Base-by-base conservation (phyloP, 169 alveolate species). In the Eimeria tenella region DNA sequence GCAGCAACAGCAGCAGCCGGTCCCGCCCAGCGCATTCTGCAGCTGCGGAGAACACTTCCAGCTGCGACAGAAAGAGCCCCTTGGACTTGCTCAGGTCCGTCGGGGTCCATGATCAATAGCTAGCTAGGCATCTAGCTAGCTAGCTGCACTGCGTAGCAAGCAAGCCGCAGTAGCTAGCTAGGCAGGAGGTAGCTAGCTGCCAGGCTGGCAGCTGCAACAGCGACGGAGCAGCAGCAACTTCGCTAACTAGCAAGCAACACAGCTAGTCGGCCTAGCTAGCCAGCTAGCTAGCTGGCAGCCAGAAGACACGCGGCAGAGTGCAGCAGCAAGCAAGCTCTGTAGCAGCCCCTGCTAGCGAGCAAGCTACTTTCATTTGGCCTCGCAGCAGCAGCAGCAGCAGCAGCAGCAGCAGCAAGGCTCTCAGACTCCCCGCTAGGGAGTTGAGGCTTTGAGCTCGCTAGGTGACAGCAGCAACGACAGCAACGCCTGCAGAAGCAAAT, bases 331-430 rank as follows among this genome's bases (percentile, higher is more conserved):
- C 42, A 31, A 31, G 42, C 42, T 31, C 42, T 31, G 42, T 31
- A 31, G 42, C 42, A 31, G 42, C 42, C 42, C 2, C 42, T 1
- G 42, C 42, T 31, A 31, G 42, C 42, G 0, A 31, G 2, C 0
- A 31, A 31, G 42, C 42, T 31, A 31, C 42, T 31, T 31, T 31
- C 42, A 31, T 31, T 31, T 31, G 42, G 42, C 42, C 42, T 7
- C 74, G 21, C 74, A 63, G 74, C 74, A 63, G 74, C 74, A 63
- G 23, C 74, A 63, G 74, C 74, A 63, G n/a, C 74, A 63, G 74
- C 74, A 11, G 68, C 68, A 15, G 21, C 68, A 58, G 68, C 68
- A 10, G 17, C 68, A 58, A 31, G 42, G 42, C 42, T 31, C 42
- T 31, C 42, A 31, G 2, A 31, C 42, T 2, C 42, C 42, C 42